Base-by-base conservation (phyloP, 495 filamentous ascomycete species). In the Podospora sp. region DNA sequence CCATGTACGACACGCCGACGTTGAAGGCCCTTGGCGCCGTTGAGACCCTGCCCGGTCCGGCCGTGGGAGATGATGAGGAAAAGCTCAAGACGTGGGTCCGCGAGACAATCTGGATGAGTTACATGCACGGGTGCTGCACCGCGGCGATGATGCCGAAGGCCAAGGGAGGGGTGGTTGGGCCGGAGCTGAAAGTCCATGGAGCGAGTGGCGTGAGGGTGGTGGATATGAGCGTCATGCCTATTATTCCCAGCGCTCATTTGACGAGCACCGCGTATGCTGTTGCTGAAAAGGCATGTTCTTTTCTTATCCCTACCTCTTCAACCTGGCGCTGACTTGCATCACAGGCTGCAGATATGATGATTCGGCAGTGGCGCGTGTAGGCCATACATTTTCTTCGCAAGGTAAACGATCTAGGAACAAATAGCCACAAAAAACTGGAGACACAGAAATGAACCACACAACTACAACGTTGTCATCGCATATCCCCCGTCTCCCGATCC, bases 211-310 rank as follows among this genome's bases (percentile, higher is more conserved):
- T 82, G 20, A 68, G 80, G 21, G 78, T 82, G 14, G 86, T 82
- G 5, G 89, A 91, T 78, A 85, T 87, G 76, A 89, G 86, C 68
- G 81, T 88, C 55, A 77, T 88, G 29, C 88, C 88, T 6, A 67
- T 89, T 12, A 59, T 88, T 63, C 63, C 68, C 18, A 72, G 63
- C 36, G 68, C 61, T 2, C 65, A 69, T 59, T 52, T 65, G 29
- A 67, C 62, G 24, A 33, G 56, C 6, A 66, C 64, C 12, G 67
- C 67, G n/a, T 72, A 72, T 59, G 70, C 69, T 20, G 60, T 72
- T 9, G 70, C 52, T 6, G 70, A 69, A 63, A 72, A 69, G 64
- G 70, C 62, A 25, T 26, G 67, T 68, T 27, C 14, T 18, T 27
- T 53, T 40, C n/a, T 9, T 60, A n/a, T n/a, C n/a, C n/a, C n/a